Percentiles rank a stretch among this genome's conserved stretches.
These are phyloP conservation scores for Cytospora piceae DNA, from an alignment of 2,329 filamentous ascomycete species.

Conservation along the genomic window DNA sequence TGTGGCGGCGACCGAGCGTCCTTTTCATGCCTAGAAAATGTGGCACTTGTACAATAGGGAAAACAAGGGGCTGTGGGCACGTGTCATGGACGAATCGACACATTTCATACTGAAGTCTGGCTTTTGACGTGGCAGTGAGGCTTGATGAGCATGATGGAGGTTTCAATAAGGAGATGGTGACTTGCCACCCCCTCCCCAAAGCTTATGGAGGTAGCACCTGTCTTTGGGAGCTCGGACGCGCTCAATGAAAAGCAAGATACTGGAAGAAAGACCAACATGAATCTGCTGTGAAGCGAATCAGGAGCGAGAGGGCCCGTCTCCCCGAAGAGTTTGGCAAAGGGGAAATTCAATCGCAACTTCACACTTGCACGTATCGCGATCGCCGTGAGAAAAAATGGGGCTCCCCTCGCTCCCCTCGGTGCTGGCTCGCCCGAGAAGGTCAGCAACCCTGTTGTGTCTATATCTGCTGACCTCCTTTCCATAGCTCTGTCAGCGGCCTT, in stretches of 20 bases:
- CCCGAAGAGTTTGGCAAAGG: neutral
- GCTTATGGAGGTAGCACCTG: neutral
- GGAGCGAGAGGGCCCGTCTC: neutral
- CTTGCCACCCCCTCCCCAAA: neutral
- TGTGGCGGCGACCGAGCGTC: neutral
- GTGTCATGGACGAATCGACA: neutral
- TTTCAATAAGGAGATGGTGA: neutral
- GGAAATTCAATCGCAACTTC: neutral
- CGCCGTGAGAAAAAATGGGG: no score
- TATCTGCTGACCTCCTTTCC: neutral
- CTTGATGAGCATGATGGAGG: neutral
- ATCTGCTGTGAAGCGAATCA: neutral
- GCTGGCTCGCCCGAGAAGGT: no score
- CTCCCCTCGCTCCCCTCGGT: neutral
- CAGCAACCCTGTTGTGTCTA: neutral
- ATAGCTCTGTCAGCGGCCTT: neutral
- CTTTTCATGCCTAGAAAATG: neutral
- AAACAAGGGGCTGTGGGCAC: neutral
- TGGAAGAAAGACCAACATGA: neutral
- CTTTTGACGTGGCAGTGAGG: neutral
- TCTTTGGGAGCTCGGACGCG: neutral
- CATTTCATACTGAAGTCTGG: neutral
- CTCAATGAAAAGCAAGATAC: neutral
- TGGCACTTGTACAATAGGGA: constrained; percentile 6
- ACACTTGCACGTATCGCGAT: no score